Base-by-base conservation (phyloP, 768 basidiomycete genomes). In the Infundibulicybe gibba region DNA sequence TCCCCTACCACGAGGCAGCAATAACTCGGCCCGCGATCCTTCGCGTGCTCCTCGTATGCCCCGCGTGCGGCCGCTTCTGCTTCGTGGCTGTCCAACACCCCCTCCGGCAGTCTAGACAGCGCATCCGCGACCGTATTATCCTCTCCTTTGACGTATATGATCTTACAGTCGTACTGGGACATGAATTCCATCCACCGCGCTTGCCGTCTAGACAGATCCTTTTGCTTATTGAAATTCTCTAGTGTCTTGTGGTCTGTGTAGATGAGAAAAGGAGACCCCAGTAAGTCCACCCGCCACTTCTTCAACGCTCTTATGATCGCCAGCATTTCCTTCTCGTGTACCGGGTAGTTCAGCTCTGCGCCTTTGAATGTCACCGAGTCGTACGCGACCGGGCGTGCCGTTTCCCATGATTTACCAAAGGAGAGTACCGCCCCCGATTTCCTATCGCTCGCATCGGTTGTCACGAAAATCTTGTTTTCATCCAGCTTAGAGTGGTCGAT, bases 241-340 rank as follows among this genome's bases (percentile, higher is more conserved):
- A 71, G 56, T 0, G 67, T 67, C 4, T 58, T 49, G 49, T 74
- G 72, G 44, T 73, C 68, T 0, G 70, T 71, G 38, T 49, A 66
- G 14, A 74, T 56, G 0, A 37, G 2, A 58, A 61, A 54, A 10
- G 34, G 47, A 2, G 42, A 25, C n/a, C 66, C 58, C 0, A 63
- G 14, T 0, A 61, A 44, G 44, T 63, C 60, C 5, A 51, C 45
- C 3, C 54, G 40, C 63, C 64, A 71, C 31, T 58, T 54, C 8
- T 54, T 40, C 0, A 66, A 47, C 0, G 63, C 65, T 0, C 61
- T 47, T 0, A 74, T 51, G 4, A 74, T 69, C 0, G 65, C 66
- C 1, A 71, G 49, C 3, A 72, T 43, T 44, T 71, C 64, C 44
- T 64, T 60, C 45, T 71, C 60, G 41, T 70, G 67, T 0, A 62